Conservation (phyloP, 495 filamentous ascomycete species). For the Penicillium riverlandense region DNA sequence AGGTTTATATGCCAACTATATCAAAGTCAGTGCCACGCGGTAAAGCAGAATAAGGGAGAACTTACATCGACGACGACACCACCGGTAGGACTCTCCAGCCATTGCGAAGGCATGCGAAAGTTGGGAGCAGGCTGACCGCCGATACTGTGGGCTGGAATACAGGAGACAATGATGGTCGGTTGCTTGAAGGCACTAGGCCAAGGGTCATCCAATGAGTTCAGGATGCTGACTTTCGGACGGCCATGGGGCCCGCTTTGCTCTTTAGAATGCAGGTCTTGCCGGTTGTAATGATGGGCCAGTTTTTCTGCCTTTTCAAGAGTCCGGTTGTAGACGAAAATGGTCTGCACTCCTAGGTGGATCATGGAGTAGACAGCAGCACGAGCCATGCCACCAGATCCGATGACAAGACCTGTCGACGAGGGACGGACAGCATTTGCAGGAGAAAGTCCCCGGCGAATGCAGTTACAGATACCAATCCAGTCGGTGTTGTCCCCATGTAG, state of each 20-base stretch:
- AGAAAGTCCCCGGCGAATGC: slow-evolving; percentile 65
- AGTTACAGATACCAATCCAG: slow-evolving; percentile 69
- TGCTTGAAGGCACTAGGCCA: slow-evolving; percentile 60
- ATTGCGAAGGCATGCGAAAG: slow-evolving; percentile 61
- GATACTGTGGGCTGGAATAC: slow-evolving; percentile 62
- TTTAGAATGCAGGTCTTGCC: slow-evolving; percentile 22
- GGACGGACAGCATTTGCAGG: slow-evolving; percentile 69
- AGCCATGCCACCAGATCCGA: slow-evolving; percentile 77
- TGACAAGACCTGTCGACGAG: slow-evolving; percentile 59
- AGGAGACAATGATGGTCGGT: slow-evolving; percentile 67
- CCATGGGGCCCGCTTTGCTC: slow-evolving; percentile 9
- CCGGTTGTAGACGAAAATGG: slow-evolving; percentile 69
- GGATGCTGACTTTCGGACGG: slow-evolving; percentile 43
- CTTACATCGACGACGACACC: slow-evolving; percentile 68
- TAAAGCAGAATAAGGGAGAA: background rate
- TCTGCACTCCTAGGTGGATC: slow-evolving; percentile 65
- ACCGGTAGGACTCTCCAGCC: slow-evolving; percentile 69
- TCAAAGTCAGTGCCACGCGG: slow-evolving; percentile 1
- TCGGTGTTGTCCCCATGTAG: slow-evolving; percentile 80
- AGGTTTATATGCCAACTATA: slow-evolving; percentile 61
- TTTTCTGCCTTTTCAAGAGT: slow-evolving; percentile 51
- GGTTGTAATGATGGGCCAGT: slow-evolving; percentile 64
- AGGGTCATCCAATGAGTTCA: slow-evolving; percentile 45
- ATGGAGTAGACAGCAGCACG: slow-evolving; percentile 74
- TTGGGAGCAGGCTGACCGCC: slow-evolving; percentile 57